Base-by-base conservation (phyloP, 2,329 filamentous ascomycete species). In the Scedosporium apiospermum region DNA sequence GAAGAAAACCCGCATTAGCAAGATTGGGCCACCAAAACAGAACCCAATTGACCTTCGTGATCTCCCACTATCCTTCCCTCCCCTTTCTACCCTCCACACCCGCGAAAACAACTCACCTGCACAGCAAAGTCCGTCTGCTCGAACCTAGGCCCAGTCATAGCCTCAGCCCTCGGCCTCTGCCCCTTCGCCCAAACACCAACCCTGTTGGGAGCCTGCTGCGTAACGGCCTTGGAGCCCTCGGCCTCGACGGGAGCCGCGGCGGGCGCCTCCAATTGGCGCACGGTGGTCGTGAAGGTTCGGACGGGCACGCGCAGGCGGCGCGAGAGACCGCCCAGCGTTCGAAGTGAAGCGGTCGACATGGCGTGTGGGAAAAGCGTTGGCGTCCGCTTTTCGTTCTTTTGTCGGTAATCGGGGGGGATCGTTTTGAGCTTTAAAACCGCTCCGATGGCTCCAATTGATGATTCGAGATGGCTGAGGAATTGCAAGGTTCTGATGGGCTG, bases 121-220 rank as follows among this genome's bases (percentile, higher is more conserved):
- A 88, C 78, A 69, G 88, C 86, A 78, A 98, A 93, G 71, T 96
- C 91, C 41, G 91, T 98, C 85, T 98, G 93, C 82, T 99, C 95
- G 72, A 99, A 99, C 69, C 93, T 83, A 67, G 95, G 95, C 51
- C 95, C 95, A 51, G 87, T 86, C 93, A 99, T 99, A 61, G 92
- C 95, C 75, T 86, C 77, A 62, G 85, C 83, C 70, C 93, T 83
- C 46, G 91, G 86, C 75, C 86, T 85, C 82, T 99, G 95, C 78
- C 86, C 96, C 71, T 85, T 79, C 65, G 91, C 91, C 95, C 95
- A 99, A 64, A 91, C 83, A 5, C 77, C 84, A 64, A 81, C 77
- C 66, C 92, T 86, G 80, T 99, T 99, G 23, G 95, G 95, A 38
- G 93, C 91, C 80, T 99, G 95, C 44, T 53, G 44, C 21, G 23